These are phyloP conservation scores for Umbelopsis isabellina DNA, from an alignment of 192 early-diverging fungal species.

Conservation along the genomic window DNA sequence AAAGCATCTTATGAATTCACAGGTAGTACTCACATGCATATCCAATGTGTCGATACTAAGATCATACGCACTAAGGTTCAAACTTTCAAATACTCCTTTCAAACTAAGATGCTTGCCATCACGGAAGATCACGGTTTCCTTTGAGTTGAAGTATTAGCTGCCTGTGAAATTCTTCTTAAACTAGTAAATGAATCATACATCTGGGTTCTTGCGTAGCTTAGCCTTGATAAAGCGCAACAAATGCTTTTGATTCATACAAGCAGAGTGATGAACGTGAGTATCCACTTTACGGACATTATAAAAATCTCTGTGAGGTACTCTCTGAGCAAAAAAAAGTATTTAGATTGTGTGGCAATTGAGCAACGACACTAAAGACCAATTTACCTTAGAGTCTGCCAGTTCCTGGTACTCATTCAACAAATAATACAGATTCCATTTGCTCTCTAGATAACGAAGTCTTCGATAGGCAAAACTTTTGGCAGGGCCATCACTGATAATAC, in stretches of 20 bases:
- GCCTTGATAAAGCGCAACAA: constrained; percentile 93
- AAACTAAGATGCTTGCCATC: constrained; percentile 84
- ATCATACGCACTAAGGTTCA: constrained; percentile 93
- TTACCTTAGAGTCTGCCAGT: constrained; percentile 84
- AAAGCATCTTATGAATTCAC: not conserved
- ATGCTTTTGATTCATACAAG: constrained; percentile 98
- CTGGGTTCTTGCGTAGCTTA: constrained; percentile 76
- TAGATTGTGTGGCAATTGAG: not conserved
- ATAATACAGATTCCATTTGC: constrained; percentile 91
- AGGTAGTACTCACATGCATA: constrained; percentile 70
- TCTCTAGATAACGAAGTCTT: constrained; percentile 87
- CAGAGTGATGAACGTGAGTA: constrained; percentile 92
- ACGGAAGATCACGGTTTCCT: constrained; percentile 83
- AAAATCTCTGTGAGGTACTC: constrained; percentile 92
- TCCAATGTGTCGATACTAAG: constrained; percentile 93
- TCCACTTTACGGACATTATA: constrained; percentile 99
- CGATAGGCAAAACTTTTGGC: constrained; percentile 92
- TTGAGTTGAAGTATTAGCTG: not conserved
- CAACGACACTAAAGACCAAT: not conserved
- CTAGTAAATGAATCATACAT: constrained; percentile 49
- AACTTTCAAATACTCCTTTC: constrained; percentile 83
- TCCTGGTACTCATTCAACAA: constrained; percentile 95
- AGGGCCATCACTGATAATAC: constrained; percentile 81
- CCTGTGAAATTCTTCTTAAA: no score
- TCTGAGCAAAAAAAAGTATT: constrained; percentile 26